phyloP scores from a whole-genome alignment of 2,329 filamentous ascomycete species.

The Hypoxylon sp. region DNA sequence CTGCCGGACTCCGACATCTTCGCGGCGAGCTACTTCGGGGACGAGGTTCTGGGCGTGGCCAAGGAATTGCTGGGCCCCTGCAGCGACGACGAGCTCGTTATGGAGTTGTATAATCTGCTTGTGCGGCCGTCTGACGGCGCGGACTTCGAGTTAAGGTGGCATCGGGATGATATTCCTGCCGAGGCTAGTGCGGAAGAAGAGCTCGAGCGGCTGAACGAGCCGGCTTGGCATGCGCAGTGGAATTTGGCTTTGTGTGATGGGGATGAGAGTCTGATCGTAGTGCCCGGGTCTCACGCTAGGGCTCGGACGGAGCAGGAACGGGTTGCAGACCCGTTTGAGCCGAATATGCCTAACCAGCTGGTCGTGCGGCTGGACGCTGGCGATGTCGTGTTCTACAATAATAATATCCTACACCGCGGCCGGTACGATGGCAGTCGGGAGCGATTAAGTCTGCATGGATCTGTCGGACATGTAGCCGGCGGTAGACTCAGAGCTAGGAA shows the following conservation, averaged over 20 bases:
- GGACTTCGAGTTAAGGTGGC: constrained; percentile 85
- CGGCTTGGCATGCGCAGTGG: constrained; percentile 84
- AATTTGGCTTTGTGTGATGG: constrained; percentile 82
- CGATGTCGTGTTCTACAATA: constrained; percentile 90
- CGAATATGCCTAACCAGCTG: constrained; percentile 72
- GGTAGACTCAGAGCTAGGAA: constrained; percentile 74
- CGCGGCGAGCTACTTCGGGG: constrained; percentile 79
- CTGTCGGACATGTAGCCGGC: constrained; percentile 73
- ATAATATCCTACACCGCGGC: constrained; percentile 86
- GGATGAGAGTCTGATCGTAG: constrained; percentile 80
- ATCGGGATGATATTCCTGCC: constrained; percentile 85
- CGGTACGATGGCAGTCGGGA: constrained; percentile 72
- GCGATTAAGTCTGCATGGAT: constrained; percentile 80
- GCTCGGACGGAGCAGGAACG: constrained; percentile 80
- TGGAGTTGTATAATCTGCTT: constrained; percentile 91
- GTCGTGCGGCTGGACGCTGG: constrained; percentile 78
- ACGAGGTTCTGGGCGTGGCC: constrained; percentile 73
- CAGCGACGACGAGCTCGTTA: constrained; percentile 69
- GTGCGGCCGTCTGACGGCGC: constrained; percentile 78
- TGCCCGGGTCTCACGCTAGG: constrained; percentile 82
- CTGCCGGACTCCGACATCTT: constrained; percentile 75
- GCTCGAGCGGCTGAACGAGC: constrained; percentile 68
- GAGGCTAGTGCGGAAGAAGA: constrained; percentile 77
- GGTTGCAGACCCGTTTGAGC: constrained; percentile 74
- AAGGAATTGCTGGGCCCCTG: constrained; percentile 71